phyloP scores from a whole-genome alignment of 2,329 filamentous ascomycete genomes.

The Penicillium expansum region DNA sequence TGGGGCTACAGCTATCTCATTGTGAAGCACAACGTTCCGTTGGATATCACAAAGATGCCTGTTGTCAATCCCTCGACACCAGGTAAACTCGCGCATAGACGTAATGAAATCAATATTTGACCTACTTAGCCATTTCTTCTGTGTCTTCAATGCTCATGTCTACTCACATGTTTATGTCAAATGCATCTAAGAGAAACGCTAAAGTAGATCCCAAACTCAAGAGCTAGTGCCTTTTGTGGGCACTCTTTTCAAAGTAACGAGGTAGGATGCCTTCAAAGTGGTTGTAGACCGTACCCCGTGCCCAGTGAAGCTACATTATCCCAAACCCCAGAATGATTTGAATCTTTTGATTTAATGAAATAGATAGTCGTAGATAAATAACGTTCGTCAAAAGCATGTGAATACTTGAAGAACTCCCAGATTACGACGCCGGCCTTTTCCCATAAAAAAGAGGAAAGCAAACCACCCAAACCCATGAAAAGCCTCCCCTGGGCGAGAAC shows the following conservation, averaged over 20 bases:
- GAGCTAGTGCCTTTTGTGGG: neutral
- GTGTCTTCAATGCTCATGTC: neutral
- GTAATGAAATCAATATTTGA: no score
- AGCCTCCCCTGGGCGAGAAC: slow-evolving; percentile 16
- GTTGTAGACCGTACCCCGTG: neutral
- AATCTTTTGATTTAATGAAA: neutral
- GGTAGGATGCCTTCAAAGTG: neutral
- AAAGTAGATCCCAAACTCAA: neutral
- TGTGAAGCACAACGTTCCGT: no score
- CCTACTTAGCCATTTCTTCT: no score
- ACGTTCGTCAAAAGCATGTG: slow-evolving; percentile 1
- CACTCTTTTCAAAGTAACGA: neutral
- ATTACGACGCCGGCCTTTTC: slow-evolving; percentile 9
- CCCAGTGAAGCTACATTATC: neutral
- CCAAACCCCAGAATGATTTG: neutral
- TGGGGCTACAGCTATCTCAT: no score
- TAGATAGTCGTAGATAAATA: slow-evolving; percentile 6
- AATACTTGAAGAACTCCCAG: slow-evolving; percentile 1
- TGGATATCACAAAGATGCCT: no score
- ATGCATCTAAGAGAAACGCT: neutral
- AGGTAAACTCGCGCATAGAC: no score
- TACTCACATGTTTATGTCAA: neutral
- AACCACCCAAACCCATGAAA: slow-evolving; percentile 14
- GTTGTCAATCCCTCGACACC: no score
- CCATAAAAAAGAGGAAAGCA: neutral